A percentile compares a stretch with the other conserved stretches of the same genome.
Evolutionary conservation across 2,329 filamentous ascomycete genomes (phyloP).

Genomic region (Microcyclospora pomicola): DNA sequence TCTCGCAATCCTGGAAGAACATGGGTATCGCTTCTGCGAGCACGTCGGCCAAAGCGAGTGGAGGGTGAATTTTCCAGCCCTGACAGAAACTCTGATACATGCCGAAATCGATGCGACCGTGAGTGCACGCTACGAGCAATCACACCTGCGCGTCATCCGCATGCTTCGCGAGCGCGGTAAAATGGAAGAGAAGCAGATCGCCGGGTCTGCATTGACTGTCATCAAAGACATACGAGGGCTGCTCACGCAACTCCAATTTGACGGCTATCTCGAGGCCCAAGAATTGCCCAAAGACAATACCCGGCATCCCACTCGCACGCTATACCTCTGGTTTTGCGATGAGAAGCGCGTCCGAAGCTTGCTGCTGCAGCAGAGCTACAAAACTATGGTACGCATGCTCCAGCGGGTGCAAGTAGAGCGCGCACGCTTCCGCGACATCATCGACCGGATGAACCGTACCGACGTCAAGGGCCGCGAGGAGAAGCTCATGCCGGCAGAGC

Average conservation of each 20-base stretch:
- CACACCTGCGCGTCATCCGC: slow-evolving; percentile 69
- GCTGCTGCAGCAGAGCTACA: slow-evolving; percentile 71
- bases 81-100: slow-evolving; percentile 58
- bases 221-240: slow-evolving; percentile 74
- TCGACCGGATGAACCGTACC: slow-evolving; percentile 69
- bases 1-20: slow-evolving; percentile 56
- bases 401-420: slow-evolving; percentile 70
- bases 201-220: slow-evolving; percentile 66
- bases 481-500: slow-evolving; percentile 61
- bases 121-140: slow-evolving; percentile 58
- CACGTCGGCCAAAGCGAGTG: slow-evolving; percentile 55
- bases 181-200: slow-evolving; percentile 83
- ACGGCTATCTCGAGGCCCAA: slow-evolving; percentile 78
- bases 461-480: slow-evolving; percentile 79
- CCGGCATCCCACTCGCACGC: slow-evolving; percentile 65
- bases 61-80: slow-evolving; percentile 66
- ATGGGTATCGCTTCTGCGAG: slow-evolving; percentile 51
- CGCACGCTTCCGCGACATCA: slow-evolving; percentile 53
- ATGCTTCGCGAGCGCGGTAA: slow-evolving; percentile 80
- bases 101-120: slow-evolving; percentile 72
- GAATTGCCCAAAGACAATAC: slow-evolving; percentile 84
- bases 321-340: slow-evolving; percentile 91
- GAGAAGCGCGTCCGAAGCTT: slow-evolving; percentile 54
- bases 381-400: slow-evolving; percentile 72
- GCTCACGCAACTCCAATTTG: slow-evolving; percentile 72